phyloP scores from a whole-genome alignment of 495 filamentous ascomycete genomes.

The Xylaria longipes region DNA sequence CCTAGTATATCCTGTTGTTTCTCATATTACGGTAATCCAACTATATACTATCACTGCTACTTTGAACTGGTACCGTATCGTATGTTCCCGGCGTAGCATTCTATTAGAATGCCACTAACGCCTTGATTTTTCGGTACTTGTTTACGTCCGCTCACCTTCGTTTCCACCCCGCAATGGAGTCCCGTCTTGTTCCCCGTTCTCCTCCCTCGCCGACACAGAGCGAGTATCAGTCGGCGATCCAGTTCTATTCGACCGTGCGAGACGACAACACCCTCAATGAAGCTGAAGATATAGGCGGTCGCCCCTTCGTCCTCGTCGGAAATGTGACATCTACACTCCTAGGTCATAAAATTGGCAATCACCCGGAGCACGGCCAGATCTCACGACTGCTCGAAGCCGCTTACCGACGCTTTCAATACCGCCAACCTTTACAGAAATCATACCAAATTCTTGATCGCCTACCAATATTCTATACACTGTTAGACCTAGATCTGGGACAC shows the following conservation, averaged over 20 bases:
- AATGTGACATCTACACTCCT: not conserved
- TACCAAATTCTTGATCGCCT: slow-evolving; percentile 14
- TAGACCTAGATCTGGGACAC: slow-evolving; percentile 18
- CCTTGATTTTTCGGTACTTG: not conserved
- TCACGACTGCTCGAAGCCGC: slow-evolving; percentile 4
- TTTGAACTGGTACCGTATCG: not conserved
- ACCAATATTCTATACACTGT: slow-evolving; percentile 17
- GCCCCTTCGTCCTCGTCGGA: slow-evolving; percentile 3
- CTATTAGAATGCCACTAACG: not conserved
- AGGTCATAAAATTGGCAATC: not conserved
- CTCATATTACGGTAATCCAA: not conserved
- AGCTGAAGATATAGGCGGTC: slow-evolving; percentile 11
- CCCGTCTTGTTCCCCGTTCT: not conserved
- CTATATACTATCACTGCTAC: not conserved
- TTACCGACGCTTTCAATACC: slow-evolving; percentile 6
- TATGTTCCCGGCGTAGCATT: not conserved
- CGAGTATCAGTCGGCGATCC: slow-evolving; percentile 13
- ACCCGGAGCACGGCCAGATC: slow-evolving; percentile 8
- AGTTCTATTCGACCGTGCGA: slow-evolving; percentile 13
- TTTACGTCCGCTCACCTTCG: not conserved
- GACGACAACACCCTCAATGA: slow-evolving; percentile 13
- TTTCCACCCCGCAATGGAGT: slow-evolving; percentile 14
- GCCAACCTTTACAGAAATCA: slow-evolving; percentile 1
- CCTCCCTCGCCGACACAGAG: not conserved
- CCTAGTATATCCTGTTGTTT: not conserved